Base-by-base conservation (phyloP, 768 basidiomycete genomes). In the Exsudoporus frostii region DNA sequence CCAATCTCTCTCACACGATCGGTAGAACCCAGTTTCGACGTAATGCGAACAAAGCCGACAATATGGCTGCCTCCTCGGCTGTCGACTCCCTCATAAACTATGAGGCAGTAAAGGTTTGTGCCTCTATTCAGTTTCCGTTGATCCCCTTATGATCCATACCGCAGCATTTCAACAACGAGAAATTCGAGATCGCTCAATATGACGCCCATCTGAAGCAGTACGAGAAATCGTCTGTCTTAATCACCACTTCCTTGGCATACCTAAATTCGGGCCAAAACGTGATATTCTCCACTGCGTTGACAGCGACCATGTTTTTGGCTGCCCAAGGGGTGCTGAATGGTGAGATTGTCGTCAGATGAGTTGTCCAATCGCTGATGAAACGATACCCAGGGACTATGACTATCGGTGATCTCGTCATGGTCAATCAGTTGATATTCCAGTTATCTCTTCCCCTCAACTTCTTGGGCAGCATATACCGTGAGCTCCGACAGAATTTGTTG, bases 401-500 rank as follows among this genome's bases (percentile, higher is more conserved):
- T 5, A 82, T 99, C 22, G 97, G 97, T 8, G 97, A 99, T 64
- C 82, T 99, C 14, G 97, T 99, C 60, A 98, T 99, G 96, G 89
- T 97, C 61, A 99, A 99, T 70, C 96, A 98, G 66, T 80, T 99
- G 24, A 93, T 98, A 32, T 99, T 99, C 76, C 97, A 99, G 65
- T 76, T 99, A 0, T 97, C 94, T 0, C 74, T 98, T 30, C 97
- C 97, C 4, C 83, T 99, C 55, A 98, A 98, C 72, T 99, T 99
- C 73, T 75, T 99, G 54, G 97, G 92, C 1, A 92, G 94, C 2
- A 95, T 99, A 47, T 99, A 99, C 65, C 91, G 97, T 44, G 97
- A 99, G 68, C 83, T 98, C 71, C 79, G 94, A 38, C 97, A 99
- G 66, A 96, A 93, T 66, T 73, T 99, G 38, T 80, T 99, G 43